Conservation (phyloP, 2,329 filamentous ascomycete genomes). For the Sclerotinia subarctica region DNA sequence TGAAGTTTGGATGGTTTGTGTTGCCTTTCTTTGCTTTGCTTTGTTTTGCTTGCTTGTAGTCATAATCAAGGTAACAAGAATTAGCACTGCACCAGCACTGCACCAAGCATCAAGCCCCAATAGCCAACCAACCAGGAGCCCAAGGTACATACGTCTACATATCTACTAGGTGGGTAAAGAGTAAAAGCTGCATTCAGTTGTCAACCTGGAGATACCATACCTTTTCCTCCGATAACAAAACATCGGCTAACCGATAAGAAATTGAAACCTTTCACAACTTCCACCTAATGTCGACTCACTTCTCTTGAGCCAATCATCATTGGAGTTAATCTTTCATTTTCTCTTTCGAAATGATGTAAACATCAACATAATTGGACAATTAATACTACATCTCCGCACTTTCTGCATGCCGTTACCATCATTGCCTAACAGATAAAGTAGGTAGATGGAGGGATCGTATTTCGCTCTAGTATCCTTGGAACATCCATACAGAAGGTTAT, state of each 20-base stretch:
- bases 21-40: background rate
- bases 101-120: no score
- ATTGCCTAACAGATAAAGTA: background rate
- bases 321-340: background rate
- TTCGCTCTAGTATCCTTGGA: background rate
- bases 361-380: no score
- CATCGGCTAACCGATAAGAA: constrained; percentile 1
- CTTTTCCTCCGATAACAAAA: constrained; percentile 5
- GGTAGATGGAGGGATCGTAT: background rate
- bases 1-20: background rate
- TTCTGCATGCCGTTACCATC: background rate
- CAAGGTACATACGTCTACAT: background rate
- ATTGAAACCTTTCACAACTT: background rate
- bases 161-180: background rate
- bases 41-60: background rate
- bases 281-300: background rate
- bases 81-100: no score
- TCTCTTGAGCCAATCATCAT: background rate
- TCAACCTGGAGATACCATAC: no score
- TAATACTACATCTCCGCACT: background rate
- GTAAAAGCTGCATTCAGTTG: background rate
- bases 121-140: no score
- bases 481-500: background rate
- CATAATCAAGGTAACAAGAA: no score
- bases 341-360: background rate